phyloP scores from a whole-genome alignment of 2,329 filamentous ascomycete species.

The Albifimbria verrucaria region DNA sequence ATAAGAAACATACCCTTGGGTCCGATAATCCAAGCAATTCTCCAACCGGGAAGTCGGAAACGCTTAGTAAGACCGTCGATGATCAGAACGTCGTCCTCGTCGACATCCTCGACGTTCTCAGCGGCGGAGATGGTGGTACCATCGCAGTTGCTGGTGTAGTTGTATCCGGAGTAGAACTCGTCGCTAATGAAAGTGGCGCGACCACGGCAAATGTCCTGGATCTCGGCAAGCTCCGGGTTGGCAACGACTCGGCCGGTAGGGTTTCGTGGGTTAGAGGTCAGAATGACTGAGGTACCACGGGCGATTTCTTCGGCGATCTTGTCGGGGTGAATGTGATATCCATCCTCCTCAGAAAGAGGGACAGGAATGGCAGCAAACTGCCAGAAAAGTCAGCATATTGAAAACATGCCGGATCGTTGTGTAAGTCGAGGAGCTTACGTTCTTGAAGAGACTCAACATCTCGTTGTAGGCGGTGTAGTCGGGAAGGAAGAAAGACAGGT shows the following conservation, averaged over 20 bases:
- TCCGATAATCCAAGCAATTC: slow-evolving; percentile 92
- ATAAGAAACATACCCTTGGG: slow-evolving; percentile 58
- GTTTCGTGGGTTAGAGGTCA: slow-evolving; percentile 94
- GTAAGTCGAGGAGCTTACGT: no score
- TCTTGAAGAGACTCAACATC: slow-evolving; percentile 93
- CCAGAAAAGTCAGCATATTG: neutral
- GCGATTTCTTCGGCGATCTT: slow-evolving; percentile 91
- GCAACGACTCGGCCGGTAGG: slow-evolving; percentile 85
- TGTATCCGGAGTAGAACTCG: slow-evolving; percentile 96
- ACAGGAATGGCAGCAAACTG: slow-evolving; percentile 84
- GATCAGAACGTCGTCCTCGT: slow-evolving; percentile 87
- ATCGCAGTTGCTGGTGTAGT: slow-evolving; percentile 90
- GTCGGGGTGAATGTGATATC: slow-evolving; percentile 89
- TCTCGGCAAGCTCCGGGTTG: slow-evolving; percentile 81
- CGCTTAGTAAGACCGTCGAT: slow-evolving; percentile 96
- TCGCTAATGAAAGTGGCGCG: slow-evolving; percentile 91
- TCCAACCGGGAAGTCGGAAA: slow-evolving; percentile 93
- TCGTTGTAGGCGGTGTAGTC: slow-evolving; percentile 98
- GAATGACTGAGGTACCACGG: slow-evolving; percentile 79
- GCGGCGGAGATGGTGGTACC: slow-evolving; percentile 85
- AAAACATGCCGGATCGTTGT: neutral
- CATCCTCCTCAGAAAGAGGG: slow-evolving; percentile 78
- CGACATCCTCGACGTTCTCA: slow-evolving; percentile 84
- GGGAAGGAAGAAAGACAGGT: slow-evolving; percentile 89
- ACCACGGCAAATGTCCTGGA: slow-evolving; percentile 89